phyloP scores from a whole-genome alignment of 106 monocot species.

The Platanthera zijinensis region DNA sequence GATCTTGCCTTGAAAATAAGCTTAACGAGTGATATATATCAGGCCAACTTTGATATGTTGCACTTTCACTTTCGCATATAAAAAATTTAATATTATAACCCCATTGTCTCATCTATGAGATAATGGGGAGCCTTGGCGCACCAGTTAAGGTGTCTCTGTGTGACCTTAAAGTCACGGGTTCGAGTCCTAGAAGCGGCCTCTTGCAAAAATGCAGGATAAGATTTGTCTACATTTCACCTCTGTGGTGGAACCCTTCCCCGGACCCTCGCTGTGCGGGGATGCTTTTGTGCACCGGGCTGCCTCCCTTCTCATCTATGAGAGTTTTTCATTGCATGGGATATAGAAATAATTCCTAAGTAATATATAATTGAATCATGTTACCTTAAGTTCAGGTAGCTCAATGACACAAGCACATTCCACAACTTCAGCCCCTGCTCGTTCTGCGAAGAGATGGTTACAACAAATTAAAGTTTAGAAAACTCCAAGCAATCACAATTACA shows the following conservation, averaged over 20 bases:
- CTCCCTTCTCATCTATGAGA: too few species aligned
- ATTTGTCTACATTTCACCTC: too few species aligned
- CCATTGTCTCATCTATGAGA: not conserved
- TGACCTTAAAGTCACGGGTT: too few species aligned
- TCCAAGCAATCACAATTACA: not conserved
- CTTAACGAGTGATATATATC: not conserved
- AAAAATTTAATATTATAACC: not conserved
- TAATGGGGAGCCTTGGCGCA: too few species aligned
- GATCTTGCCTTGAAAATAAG: not conserved
- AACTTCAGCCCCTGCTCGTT: conserved; percentile 41
- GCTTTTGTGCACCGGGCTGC: too few species aligned
- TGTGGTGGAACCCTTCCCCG: too few species aligned
- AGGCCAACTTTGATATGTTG: not conserved
- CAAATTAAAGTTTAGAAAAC: not conserved
- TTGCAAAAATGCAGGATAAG: too few species aligned
- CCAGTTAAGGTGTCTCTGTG: too few species aligned
- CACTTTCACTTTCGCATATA: not conserved
- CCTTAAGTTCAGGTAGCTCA: conserved; percentile 51
- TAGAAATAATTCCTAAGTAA: too few species aligned
- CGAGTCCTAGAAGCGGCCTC: too few species aligned
- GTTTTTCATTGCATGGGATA: too few species aligned
- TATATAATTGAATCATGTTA: not conserved
- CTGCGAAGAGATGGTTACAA: conserved; percentile 10
- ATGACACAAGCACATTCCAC: conserved; percentile 55
- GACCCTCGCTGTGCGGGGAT: too few species aligned